phyloP scores from a whole-genome alignment of 805 yeast species.

The Limtongozyma cylindracea region DNA sequence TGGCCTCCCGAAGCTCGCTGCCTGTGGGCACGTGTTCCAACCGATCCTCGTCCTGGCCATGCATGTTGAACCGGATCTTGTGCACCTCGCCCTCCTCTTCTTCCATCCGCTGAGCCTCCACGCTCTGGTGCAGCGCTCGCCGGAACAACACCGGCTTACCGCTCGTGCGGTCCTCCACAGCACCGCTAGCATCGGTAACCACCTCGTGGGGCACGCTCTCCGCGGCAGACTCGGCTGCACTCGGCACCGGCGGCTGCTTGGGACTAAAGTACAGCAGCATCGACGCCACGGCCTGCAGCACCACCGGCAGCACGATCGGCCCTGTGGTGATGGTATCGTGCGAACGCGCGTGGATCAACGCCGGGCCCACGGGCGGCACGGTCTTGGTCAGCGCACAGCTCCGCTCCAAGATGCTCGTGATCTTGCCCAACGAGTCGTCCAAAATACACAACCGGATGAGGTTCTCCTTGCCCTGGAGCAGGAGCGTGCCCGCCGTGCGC shows the following conservation, averaged over 20 bases:
- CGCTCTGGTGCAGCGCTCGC: constrained; percentile 35
- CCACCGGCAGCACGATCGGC: constrained; percentile 20
- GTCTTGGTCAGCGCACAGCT: constrained; percentile 6
- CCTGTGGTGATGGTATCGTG: constrained; percentile 17
- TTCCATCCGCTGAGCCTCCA: constrained; percentile 54
- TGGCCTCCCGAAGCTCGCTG: constrained; percentile 26
- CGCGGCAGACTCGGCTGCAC: too few relatives aligned
- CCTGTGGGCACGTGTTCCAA: constrained; percentile 24
- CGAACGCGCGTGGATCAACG: neutral
- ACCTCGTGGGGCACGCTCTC: constrained; percentile 54
- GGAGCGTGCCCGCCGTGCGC: constrained; percentile 17
- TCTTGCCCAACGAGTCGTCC: constrained; percentile 26
- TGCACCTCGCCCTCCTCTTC: constrained; percentile 86
- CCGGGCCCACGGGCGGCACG: constrained; percentile 2
- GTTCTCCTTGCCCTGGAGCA: constrained; percentile 29
- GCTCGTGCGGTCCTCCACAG: constrained; percentile 39
- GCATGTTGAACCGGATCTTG: constrained; percentile 62
- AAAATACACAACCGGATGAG: constrained; percentile 24
- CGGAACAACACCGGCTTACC: constrained; percentile 49
- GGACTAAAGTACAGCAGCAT: constrained; percentile 1
- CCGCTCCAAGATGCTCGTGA: constrained; percentile 22
- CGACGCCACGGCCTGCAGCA: constrained; percentile 21
- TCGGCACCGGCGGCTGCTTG: constrained; percentile 8
- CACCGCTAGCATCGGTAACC: constrained; percentile 20
- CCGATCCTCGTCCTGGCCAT: constrained; percentile 17